phyloP scores from a whole-genome alignment of 1,284 basidiomycete species.

The Cryptococcus floricola region DNA sequence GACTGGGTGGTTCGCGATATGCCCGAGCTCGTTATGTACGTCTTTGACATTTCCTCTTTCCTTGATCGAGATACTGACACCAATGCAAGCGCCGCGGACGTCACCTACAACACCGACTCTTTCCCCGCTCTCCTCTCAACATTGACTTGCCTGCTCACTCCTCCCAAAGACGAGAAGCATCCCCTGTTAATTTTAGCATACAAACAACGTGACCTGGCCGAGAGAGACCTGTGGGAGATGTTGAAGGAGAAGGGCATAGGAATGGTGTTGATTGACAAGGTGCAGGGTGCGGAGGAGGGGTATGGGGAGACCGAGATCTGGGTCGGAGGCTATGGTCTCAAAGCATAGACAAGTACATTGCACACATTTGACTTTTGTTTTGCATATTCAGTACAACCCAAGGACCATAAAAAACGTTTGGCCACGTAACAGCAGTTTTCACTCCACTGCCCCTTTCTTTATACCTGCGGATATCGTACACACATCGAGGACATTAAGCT shows the following conservation, averaged over 20 bases:
- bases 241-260: slow-evolving; percentile 45
- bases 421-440: not conserved
- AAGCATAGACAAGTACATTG: not conserved
- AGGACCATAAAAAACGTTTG: not conserved
- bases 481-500: slow-evolving; percentile 1
- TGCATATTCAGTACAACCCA: slow-evolving; percentile 3
- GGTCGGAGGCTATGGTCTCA: slow-evolving; percentile 46
- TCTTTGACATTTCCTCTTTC: not conserved
- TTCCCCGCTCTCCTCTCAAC: slow-evolving; percentile 56
- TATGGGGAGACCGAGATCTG: slow-evolving; percentile 64
- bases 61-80: not conserved
- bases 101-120: slow-evolving; percentile 80
- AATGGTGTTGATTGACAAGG: slow-evolving; percentile 54
- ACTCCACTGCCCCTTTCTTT: not conserved
- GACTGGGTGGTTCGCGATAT: slow-evolving; percentile 38
- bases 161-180: not conserved
- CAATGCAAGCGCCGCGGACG: slow-evolving; percentile 70
- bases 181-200: slow-evolving; percentile 64
- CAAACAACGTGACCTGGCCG: slow-evolving; percentile 71
- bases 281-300: slow-evolving; percentile 54
- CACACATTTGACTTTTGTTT: not conserved
- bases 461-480: not conserved
- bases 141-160: slow-evolving; percentile 27
- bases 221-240: slow-evolving; percentile 67
- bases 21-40: slow-evolving; percentile 43